Base-by-base conservation (phyloP, 495 filamentous ascomycete species). In the Cercophora scortea region DNA sequence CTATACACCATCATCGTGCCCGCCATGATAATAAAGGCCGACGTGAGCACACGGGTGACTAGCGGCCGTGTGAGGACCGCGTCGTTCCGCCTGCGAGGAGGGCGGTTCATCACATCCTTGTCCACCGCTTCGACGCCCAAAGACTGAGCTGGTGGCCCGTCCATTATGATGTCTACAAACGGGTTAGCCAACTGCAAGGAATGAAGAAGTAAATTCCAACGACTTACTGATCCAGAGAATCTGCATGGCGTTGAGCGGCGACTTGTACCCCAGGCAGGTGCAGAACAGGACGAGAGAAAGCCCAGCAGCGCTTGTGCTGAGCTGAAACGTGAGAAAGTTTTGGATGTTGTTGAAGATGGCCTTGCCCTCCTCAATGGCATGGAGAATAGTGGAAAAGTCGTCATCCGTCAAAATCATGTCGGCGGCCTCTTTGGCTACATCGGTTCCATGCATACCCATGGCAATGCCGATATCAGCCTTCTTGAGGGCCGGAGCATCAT, bases 291-390 rank as follows among this genome's bases (percentile, higher is more conserved):
- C 94, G 19, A 98, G 78, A 60, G 87, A 87, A 51, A 98, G 75
- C 32, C 94, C 91, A 57, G 93, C 94, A 36, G 94, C 92, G 63
- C 90, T 95, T 52, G 93, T 98, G 65, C 90, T 96, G 42, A 98
- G 84, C 71, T 98, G 93, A 71, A 98, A 98, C 0, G 93, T 98
- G 51, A 98, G 81, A 70, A 98, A 98, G 64, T 98, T 98, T 66
- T 98, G 93, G 55, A 98, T 96, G 70, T 98, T 98, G 75, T 95
- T 95, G 71, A 98, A 98, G 57, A 98, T 98, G 34, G 89, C 93
- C 67, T 98, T 98, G 64, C 93, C 94, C 70, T 98, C 93, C 65
- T 98, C 93, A 61, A 98, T 97, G 40, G 93, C 94, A 47, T 81
- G 87, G 6, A 98, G 76, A 56, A 98, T 98, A 5, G 93, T 98